Base-by-base conservation (phyloP, 352 stramenopile species). In the Elongisporangium anandrum region DNA sequence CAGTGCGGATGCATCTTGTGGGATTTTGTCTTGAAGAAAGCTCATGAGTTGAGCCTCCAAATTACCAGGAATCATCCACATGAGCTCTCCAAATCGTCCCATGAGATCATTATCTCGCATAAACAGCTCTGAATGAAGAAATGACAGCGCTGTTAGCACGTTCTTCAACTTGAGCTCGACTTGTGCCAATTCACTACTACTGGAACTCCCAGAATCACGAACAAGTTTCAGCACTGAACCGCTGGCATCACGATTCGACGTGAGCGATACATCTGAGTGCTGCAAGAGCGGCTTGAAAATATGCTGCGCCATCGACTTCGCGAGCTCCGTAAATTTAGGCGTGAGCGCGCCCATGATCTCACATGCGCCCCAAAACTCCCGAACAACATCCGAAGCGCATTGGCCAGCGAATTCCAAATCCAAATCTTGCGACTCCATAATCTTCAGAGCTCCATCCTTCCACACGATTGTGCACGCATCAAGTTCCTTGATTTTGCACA, bases 41-140 rank as follows among this genome's bases (percentile, higher is more conserved):
- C 73, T 73, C 54, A 86, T 75, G 38, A 92, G 63, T 51, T 88
- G 75, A 4, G 75, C 72, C 56, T 92, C 82, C 8, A 92, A 63
- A 57, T 88, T 87, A 6, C 80, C 80, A 19, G 82, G 82, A 45
- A 82, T 80, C 49, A 85, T 92, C 80, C 82, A 92, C 47, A 92
- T 60, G 5, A 85, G 66, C 15, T 77, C 78, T 19, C 69, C 67
- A 22, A 87, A 67, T 38, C 64, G 69, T 16, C 69, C 60, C 78
- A 90, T 90, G 20, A 89, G 61, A 54, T 79, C 68, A 0, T 60
- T 41, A 26, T 73, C 73, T 6, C 69, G 50, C 2, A 47, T 59
- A 57, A 92, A 75, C 34, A 92, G 53, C 41, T 88, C 76, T 1
- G 65, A 20, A 52, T 88, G 64, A 24, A 90, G 50, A 22, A 90